Base-by-base conservation (phyloP, 1,139 yeast genomes). In the Kluyveromyces sp. region DNA sequence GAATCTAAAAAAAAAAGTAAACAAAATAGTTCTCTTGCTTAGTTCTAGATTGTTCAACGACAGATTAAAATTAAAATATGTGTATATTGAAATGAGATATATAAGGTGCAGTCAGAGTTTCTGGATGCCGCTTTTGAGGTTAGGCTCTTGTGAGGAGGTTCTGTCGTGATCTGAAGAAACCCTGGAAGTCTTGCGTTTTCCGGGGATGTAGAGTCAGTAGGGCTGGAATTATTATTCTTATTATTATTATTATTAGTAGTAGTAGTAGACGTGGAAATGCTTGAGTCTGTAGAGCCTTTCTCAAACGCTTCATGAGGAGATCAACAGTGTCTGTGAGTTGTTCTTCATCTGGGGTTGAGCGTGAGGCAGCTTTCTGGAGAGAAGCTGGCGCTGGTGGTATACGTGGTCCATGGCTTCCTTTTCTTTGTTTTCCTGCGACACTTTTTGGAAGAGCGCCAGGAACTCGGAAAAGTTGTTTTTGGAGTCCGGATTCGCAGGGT, bases 331-430 rank as follows among this genome's bases (percentile, higher is more conserved):
- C 47, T 35, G 54, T 51, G 7, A 48, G 50, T 21, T 51, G 51
- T 15, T 44, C 49, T 41, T 53, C 54, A 33, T 4, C 15, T 33
- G 8, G 7, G 15, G 34, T 33, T 33, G 58, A 38, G 41, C 32
- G 47, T 43, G 59, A 61, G 41, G 48, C 46, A 60, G 32, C 50
- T 43, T 74, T 67, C 54, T 82, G 86, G 41, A 81, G 57, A 81
- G 65, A 54, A 73, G 76, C 69, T 83, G 83, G 47, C 96, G 67
- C 48, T 71, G 63, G 59, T 87, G 92, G 60, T 86, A 85, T 27
- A 86, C 71, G 49, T 88, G 74, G 44, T 79, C 72, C 57, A 88
- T 95, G 57, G 85, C 95, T 65, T 92, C 97, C 28, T 81, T 75
- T 52, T 79, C 78, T 37, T 83, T 63, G 58, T 90, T 92, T 50